Evolutionary conservation across 495 filamentous ascomycete genomes (phyloP), one percentile per base, ranked within the genome.

Genomic region (Podospora pseudoanserina): DNA sequence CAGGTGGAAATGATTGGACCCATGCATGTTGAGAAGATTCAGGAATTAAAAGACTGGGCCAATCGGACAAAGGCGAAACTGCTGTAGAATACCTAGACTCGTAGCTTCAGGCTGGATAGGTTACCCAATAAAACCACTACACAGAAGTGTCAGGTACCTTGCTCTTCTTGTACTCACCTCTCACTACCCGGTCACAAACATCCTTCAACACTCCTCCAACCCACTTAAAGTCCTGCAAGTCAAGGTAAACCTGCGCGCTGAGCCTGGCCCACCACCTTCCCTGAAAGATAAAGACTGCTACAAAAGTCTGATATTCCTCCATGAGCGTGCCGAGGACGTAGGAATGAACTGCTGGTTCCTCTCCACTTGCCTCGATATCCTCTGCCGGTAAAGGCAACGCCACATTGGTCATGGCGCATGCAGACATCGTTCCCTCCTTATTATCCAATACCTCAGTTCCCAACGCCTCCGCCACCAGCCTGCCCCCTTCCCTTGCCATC

Each of bases 171-270:
- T 80, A 86, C 72, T 90, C 87, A 54, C 84, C 86, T 69, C 74
- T 81, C 63, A 77, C 79, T 34, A 89, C 88, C 72, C 87, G 79
- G 62, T 81, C 82, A 73, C 87, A 90, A 32, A 95, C 66, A 53
- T 84, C 81, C 74, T 85, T 85, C 72, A 96, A 73, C 39, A 84
- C 76, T 57, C 79, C 68, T 0, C 80, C 92, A 20, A 83, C 83
- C 87, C 88, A 91, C 75, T 89, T 87, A 72, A 96, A 96, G 80
- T 97, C 93, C 1, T 81, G 82, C 64, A 86, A 73, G 49, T 92
- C 92, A 53, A 97, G 74, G 77, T 92, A 98, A 0, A 92, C 81
- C 84, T 97, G 92, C 15, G 84, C 92, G 75, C 89, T 92, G 53
- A 97, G 71, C 32, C 94, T 80, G 4, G 83, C 83, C 91, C 90